Conservation (phyloP, 1,284 basidiomycete species). For the Cutaneotrichosporon dermatis region DNA sequence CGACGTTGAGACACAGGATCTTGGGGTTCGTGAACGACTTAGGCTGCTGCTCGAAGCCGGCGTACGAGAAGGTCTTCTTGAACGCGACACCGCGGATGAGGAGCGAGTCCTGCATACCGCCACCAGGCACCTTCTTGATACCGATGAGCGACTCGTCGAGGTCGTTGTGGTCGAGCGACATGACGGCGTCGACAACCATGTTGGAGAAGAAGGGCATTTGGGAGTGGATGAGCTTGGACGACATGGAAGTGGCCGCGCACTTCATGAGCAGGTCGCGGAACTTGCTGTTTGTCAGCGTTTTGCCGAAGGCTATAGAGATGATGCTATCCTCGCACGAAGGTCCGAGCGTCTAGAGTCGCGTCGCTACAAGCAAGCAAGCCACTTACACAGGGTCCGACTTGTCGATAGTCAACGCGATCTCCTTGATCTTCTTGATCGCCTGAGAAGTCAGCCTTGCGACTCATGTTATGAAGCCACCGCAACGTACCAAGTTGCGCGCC, state of each 20-base stretch:
- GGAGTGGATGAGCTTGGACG: conserved; percentile 97
- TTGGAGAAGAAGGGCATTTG: conserved; percentile 98
- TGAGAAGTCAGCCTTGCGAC: conserved; percentile 35
- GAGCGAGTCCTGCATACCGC: conserved; percentile 94
- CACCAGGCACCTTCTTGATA: conserved; percentile 96
- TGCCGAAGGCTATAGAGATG: too few relatives aligned
- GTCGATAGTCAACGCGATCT: conserved; percentile 86
- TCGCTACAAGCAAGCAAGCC: neutral
- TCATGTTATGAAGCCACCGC: too few relatives aligned
- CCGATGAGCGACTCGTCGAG: conserved; percentile 96
- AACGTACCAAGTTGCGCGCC: conserved; percentile 72
- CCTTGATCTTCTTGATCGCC: conserved; percentile 82
- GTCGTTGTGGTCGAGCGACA: conserved; percentile 85
- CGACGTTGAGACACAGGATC: conserved; percentile 92
- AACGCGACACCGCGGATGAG: conserved; percentile 89
- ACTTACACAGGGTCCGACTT: conserved; percentile 82
- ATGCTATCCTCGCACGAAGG: too few relatives aligned
- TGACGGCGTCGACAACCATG: conserved; percentile 98
- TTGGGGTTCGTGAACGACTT: conserved; percentile 87
- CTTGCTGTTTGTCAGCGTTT: conserved; percentile 39
- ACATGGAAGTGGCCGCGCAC: conserved; percentile 98
- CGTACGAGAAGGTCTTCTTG: conserved; percentile 99
- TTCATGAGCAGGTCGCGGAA: conserved; percentile 93
- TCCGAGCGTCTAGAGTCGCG: too few relatives aligned
- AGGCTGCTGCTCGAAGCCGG: conserved; percentile 98